Conservation (phyloP, 2,329 filamentous ascomycete genomes). For the Fusarium tricinctum region DNA sequence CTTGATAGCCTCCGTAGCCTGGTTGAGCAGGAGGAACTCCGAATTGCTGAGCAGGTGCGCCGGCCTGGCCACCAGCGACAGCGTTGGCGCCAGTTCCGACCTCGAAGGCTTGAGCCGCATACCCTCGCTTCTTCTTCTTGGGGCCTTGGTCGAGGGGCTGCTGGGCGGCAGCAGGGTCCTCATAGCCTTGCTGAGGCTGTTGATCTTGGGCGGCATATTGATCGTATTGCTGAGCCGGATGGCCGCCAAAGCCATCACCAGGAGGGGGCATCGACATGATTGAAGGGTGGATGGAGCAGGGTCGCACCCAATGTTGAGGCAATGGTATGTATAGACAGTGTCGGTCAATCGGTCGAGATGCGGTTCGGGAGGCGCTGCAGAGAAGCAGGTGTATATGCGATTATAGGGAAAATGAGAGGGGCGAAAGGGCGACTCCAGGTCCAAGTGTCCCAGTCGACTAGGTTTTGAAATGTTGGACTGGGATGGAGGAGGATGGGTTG, state of each 20-base stretch:
- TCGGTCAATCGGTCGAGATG: conserved; percentile 35
- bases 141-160: conserved; percentile 56
- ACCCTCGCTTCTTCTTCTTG: conserved; percentile 93
- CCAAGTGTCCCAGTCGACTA: conserved; percentile 45
- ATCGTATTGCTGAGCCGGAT: conserved; percentile 57
- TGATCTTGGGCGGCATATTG: conserved; percentile 61
- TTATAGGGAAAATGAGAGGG: conserved; percentile 10
- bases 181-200: conserved; percentile 58
- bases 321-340: conserved; percentile 25
- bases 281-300: conserved; percentile 48
- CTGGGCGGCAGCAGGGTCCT: conserved; percentile 52
- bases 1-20: conserved; percentile 73
- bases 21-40: conserved; percentile 62
- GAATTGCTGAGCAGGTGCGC: conserved; percentile 59
- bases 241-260: conserved; percentile 63
- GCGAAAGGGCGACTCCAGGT: conserved; percentile 33
- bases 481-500: conserved; percentile 39
- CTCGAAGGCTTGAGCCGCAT: conserved; percentile 94
- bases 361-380: conserved; percentile 25
- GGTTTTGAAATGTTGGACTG: conserved; percentile 37
- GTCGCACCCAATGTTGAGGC: conserved; percentile 45
- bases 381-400: conserved; percentile 18
- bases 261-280: conserved; percentile 70
- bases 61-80: conserved; percentile 63
- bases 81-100: conserved; percentile 91